Evolutionary conservation across 257 asterid species (phyloP).

Genomic region (Plectranthus barbatus): DNA sequence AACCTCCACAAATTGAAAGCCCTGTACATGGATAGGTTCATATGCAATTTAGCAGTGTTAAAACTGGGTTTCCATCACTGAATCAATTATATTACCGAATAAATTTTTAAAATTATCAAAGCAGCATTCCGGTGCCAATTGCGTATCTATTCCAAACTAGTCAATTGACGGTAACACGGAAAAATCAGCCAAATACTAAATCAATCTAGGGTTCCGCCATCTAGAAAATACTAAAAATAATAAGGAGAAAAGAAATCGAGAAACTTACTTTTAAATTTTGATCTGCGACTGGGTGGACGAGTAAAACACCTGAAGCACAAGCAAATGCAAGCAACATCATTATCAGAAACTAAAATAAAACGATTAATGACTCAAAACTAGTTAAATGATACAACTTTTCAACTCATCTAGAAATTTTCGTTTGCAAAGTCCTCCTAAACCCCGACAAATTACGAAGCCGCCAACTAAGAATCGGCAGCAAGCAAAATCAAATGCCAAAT

Average conservation of each 20-base stretch:
- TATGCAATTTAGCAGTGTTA: neutral
- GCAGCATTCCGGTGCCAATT: neutral
- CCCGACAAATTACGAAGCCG: constrained; percentile 1
- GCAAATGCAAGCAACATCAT: constrained; percentile 10
- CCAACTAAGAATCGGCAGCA: neutral
- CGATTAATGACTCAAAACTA: constrained; percentile 6
- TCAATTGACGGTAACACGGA: neutral
- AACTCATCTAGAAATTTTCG: neutral
- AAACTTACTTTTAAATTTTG: constrained; percentile 4
- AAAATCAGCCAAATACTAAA: neutral
- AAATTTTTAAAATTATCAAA: neutral
- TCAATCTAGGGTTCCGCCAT: constrained; percentile 7
- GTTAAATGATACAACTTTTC: neutral
- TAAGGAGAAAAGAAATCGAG: neutral
- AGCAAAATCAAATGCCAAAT: neutral
- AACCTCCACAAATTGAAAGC: constrained; percentile 22
- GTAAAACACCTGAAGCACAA: constrained; percentile 20
- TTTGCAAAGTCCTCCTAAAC: constrained; percentile 8
- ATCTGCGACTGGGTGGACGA: constrained; percentile 7
- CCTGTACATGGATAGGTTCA: constrained; percentile 28
- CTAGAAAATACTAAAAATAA: neutral
- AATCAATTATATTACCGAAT: neutral
- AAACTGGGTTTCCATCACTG: neutral
- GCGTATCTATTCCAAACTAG: neutral
- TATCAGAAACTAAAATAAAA: constrained; percentile 3